Evolutionary conservation across 2,329 filamentous ascomycete species (phyloP), one percentile per base, ranked within the genome.

Genomic region (Aspergillus sp.): DNA sequence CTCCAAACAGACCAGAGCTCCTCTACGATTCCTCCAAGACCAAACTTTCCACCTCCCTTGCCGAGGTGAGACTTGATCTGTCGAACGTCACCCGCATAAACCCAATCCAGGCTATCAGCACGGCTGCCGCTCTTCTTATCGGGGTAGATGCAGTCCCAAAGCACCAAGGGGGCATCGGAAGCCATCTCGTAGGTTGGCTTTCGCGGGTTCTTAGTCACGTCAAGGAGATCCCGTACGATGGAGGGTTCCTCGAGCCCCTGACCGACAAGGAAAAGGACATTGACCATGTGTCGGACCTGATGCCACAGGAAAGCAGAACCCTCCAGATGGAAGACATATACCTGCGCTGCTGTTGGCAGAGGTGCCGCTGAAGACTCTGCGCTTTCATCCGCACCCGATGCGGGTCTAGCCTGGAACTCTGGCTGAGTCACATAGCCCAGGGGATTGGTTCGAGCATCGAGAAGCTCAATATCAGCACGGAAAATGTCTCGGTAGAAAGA

Each of bases 221-320:
- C 90, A 25, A 99, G 84, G 45, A 99, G 81, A 23, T 89, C 82
- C 55, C 86, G 82, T 47, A 98, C 82, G 13, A 98, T 78, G 0
- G 84, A 84, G 0, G 93, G 90, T 28, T 82, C 74, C 75, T 99
- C 95, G 15, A 96, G 85, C 0, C 92, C 88, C 78, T 99, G 95
- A 28, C 91, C 95, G 8, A 98, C 88, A 10, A 95, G 82, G 80
- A 99, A 98, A n/a, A 99, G 81, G 6, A 98, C 82, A 15, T 89
- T 87, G n/a, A 96, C 88, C 86, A 99, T 93, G 79, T 94, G 91
- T 23, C 95, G 88, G 67, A 99, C 96, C 79, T 99, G 95, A 78
- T 99, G 95, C 95, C 95, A 99, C 50, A 99, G 80, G 76, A 99
- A 99, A 1, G 93, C 95, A 7, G 90, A 92, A 19, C 95, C 95